Percentiles rank a stretch among this genome's conserved stretches.
Evolutionary conservation across 352 stramenopile species (phyloP).

Genomic region (Elongisporangium senticosum): DNA sequence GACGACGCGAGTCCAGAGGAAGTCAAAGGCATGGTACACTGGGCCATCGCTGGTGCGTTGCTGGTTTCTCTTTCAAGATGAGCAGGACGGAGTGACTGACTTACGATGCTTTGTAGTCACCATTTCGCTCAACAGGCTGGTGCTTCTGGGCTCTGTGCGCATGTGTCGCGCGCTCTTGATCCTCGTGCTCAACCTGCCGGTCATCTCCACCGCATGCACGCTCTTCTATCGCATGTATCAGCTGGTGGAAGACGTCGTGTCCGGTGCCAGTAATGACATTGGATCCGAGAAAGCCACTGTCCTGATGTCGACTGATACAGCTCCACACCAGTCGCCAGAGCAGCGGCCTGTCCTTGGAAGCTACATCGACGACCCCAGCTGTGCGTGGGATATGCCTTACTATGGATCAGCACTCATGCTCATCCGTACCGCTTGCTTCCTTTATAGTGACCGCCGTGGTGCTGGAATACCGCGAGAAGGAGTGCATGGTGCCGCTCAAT

Average conservation of each 20-base stretch:
- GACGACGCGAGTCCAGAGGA: constrained; percentile 47
- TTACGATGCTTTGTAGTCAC: constrained; percentile 18
- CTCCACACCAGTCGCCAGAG: not conserved
- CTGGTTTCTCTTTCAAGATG: not conserved
- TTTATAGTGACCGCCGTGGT: constrained; percentile 73
- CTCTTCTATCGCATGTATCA: constrained; percentile 66
- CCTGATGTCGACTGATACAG: not conserved
- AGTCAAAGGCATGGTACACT: constrained; percentile 63
- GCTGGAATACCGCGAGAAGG: constrained; percentile 83
- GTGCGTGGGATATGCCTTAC: too few relatives aligned
- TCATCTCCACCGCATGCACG: constrained; percentile 59
- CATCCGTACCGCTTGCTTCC: too few relatives aligned
- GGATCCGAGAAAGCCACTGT: constrained; percentile 5
- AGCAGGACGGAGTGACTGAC: not conserved
- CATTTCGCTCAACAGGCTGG: constrained; percentile 53
- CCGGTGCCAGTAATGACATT: not conserved
- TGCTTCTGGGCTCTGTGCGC: constrained; percentile 36
- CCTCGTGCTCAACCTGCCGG: constrained; percentile 68
- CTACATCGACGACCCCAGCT: constrained; percentile 59
- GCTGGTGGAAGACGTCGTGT: constrained; percentile 61
- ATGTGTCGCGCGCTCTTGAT: constrained; percentile 69
- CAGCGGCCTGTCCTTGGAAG: constrained; percentile 16
- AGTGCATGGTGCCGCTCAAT: constrained; percentile 71
- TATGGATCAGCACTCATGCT: too few relatives aligned
- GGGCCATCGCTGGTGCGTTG: constrained; percentile 37